Evolutionary conservation across 306 rosid genomes (phyloP), one percentile per base, ranked within the genome.

Genomic region (Dryas drummondii): DNA sequence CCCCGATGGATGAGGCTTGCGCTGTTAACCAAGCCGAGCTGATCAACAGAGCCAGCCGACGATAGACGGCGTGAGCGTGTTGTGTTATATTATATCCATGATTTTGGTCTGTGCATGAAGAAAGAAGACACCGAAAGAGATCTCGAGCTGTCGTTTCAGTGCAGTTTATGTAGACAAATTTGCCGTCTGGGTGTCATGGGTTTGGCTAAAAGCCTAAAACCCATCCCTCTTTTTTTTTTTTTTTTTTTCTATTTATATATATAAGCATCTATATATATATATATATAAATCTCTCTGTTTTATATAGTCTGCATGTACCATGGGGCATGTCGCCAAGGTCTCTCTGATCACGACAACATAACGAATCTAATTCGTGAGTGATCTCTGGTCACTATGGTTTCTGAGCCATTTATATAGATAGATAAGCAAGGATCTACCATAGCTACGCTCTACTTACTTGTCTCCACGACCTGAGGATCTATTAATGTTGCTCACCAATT

Each of bases 181-280:
- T 71, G 45, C 66, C 66, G 76, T 72, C 68, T 58, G 55, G 76
- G 55, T 60, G 48, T 59, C 19, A 59, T 59, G 49, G 76, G 76
- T 72, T 72, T 9, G 68, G 68, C 67, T 72, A 32, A 32, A 47
- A 48, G 11, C 52, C 59, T 41, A n/a, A 59, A 59, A 59, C 62
- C 62, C 62, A 60, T 12, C 5, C 32, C 66, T 11, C 4, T 22
- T 12, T 8, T 61, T 4, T 13, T 1, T 40, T 37, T 32, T 50
- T 4, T 32, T 37, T 27, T 37, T 4, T 40, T 37, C 7, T 50
- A 1, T 51, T 37, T 27, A 16, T 9, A 4, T 16, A 57, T 5
- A 4, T n/a, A 3, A 71, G 8, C 0, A 19, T 19, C 0, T 19
- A 19, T 19, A 19, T 19, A 19, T 19, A 19, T 19, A 19, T 22